phyloP scores from a whole-genome alignment of 371 early-diverging fungal species.

The Mycotypha africana region DNA sequence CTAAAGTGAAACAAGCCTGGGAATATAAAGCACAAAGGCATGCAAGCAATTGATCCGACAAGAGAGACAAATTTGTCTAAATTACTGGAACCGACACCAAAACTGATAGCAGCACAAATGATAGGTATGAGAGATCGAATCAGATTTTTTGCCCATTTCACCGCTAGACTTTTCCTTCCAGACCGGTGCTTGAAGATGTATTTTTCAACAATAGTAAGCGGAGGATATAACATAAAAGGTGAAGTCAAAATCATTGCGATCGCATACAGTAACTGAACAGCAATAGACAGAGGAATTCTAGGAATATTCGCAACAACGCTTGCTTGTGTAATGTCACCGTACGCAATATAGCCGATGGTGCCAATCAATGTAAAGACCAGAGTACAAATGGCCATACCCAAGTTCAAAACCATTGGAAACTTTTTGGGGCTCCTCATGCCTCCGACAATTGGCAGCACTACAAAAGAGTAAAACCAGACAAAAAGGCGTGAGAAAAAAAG shows the following conservation, averaged over 20 bases:
- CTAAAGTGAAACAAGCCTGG: slow-evolving; percentile 67
- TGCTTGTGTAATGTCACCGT: slow-evolving; percentile 65
- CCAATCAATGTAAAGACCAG: slow-evolving; percentile 66
- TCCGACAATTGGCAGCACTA: slow-evolving; percentile 49
- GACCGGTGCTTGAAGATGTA: slow-evolving; percentile 38
- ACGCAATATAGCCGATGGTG: slow-evolving; percentile 65
- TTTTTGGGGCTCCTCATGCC: slow-evolving; percentile 58
- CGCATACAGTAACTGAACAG: slow-evolving; percentile 68
- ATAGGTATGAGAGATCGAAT: slow-evolving; percentile 48
- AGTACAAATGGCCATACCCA: slow-evolving; percentile 54
- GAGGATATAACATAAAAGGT: slow-evolving; percentile 76
- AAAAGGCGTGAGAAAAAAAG: too few species aligned
- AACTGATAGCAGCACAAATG: slow-evolving; percentile 57
- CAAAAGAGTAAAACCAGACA: too few species aligned
- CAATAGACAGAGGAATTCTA: slow-evolving; percentile 32
- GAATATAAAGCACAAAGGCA: slow-evolving; percentile 41
- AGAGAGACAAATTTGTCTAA: slow-evolving; percentile 73
- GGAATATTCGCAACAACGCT: slow-evolving; percentile 69
- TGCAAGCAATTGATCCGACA: slow-evolving; percentile 38
- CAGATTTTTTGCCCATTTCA: slow-evolving; percentile 67
- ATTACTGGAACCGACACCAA: slow-evolving; percentile 51
- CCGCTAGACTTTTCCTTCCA: slow-evolving; percentile 22
- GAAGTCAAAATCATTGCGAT: slow-evolving; percentile 72
- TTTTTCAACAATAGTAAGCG: slow-evolving; percentile 64
- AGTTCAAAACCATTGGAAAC: slow-evolving; percentile 57